Evolutionary conservation across 139 green algal species (phyloP).

Genomic region (Coelastrella sp.): DNA sequence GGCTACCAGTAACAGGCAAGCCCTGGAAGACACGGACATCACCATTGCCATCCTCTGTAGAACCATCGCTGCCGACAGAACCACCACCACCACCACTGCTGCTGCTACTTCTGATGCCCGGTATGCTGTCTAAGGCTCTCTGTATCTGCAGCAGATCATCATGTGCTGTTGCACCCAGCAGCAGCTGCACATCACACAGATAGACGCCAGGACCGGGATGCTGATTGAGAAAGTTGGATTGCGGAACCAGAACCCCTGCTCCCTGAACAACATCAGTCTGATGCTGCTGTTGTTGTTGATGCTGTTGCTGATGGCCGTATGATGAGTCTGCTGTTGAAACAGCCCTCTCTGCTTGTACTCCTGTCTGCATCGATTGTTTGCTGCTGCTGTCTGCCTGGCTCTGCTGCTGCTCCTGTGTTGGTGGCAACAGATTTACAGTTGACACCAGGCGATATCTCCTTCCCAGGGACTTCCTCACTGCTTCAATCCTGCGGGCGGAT

Average conservation of each 20-base stretch:
- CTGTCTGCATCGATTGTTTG: neutral
- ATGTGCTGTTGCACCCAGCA: conserved; percentile 18
- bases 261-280: neutral
- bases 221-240: conserved; percentile 48
- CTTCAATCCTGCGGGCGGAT: conserved; percentile 54
- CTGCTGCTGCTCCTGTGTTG: conserved; percentile 13
- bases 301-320: neutral
- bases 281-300: neutral
- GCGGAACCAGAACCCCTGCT: neutral
- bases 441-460: conserved; percentile 60
- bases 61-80: neutral
- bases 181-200: conserved; percentile 36
- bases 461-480: conserved; percentile 55
- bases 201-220: conserved; percentile 54
- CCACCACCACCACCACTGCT: neutral
- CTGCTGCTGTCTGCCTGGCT: neutral
- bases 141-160: conserved; percentile 45
- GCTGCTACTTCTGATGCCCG: conserved; percentile 30
- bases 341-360: neutral
- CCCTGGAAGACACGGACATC: no score
- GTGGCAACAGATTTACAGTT: neutral
- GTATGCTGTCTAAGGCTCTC: neutral
- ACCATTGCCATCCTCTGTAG: neutral
- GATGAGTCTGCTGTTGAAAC: neutral
- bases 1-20: no score